A percentile compares a stretch with the other conserved stretches of the same genome.
phyloP scores from a whole-genome alignment of 108 stramenopile species.

The Chaetoceros muelleri region DNA sequence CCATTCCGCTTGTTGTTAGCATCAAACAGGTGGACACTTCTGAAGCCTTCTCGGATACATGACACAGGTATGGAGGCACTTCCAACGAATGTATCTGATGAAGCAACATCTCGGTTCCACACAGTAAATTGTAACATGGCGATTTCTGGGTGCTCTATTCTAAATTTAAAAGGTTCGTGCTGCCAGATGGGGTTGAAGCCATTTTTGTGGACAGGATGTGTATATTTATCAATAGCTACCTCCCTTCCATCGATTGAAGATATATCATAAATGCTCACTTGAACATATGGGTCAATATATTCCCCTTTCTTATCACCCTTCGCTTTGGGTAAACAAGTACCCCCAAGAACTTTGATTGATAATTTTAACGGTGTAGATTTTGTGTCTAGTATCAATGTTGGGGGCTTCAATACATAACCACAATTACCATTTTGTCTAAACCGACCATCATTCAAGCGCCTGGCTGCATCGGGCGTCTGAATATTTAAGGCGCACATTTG shows the following conservation, averaged over 20 bases:
- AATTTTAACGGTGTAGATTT: constrained; percentile 21
- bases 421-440: constrained; percentile 80
- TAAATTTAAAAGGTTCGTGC: constrained; percentile 29
- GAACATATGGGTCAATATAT: constrained; percentile 70
- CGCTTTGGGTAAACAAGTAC: constrained; percentile 72
- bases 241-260: constrained; percentile 34
- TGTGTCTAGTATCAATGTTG: constrained; percentile 17
- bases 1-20: constrained; percentile 63
- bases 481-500: constrained; percentile 93
- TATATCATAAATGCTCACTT: constrained; percentile 55
- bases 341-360: constrained; percentile 41
- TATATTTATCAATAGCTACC: constrained; percentile 18
- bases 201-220: constrained; percentile 43
- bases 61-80: constrained; percentile 76
- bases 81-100: constrained; percentile 57
- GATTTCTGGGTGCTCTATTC: constrained; percentile 39
- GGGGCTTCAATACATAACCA: constrained; percentile 89
- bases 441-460: constrained; percentile 79
- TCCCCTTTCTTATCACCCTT: constrained; percentile 55
- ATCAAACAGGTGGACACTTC: constrained; percentile 74
- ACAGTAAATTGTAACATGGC: constrained; percentile 67
- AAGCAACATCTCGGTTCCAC: constrained; percentile 41
- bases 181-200: constrained; percentile 69
- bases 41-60: constrained; percentile 68
- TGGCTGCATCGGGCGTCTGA: constrained; percentile 64